Conservation (phyloP, 2,329 filamentous ascomycete genomes). For the Pseudogymnoascus destructans region DNA sequence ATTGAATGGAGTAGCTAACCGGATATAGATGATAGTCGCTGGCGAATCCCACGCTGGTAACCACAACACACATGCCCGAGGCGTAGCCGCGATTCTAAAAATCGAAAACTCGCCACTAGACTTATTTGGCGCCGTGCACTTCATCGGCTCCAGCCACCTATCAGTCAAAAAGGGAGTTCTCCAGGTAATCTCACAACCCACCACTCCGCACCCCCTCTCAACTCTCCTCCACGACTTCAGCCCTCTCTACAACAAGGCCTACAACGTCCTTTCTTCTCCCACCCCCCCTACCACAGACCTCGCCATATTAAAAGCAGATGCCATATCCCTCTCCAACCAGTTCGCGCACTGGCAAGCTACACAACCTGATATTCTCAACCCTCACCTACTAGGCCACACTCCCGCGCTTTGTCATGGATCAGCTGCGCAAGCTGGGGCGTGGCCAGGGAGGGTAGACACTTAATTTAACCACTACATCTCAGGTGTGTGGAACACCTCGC, state of each 20-base stretch:
- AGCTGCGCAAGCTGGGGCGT: slow-evolving; percentile 33
- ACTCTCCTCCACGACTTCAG: not conserved
- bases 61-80: slow-evolving; percentile 17
- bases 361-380: slow-evolving; percentile 13
- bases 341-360: slow-evolving; percentile 15
- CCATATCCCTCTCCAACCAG: slow-evolving; percentile 2
- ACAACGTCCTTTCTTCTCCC: not conserved
- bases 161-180: not conserved
- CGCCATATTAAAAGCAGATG: slow-evolving; percentile 8
- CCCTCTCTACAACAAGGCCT: not conserved
- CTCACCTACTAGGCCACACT: slow-evolving; percentile 12
- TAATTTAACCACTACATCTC: slow-evolving; percentile 45
- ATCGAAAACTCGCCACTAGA: slow-evolving; percentile 11
- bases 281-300: not conserved
- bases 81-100: slow-evolving; percentile 13
- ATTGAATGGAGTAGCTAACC: not conserved
- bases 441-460: slow-evolving; percentile 42
- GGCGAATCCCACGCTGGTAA: slow-evolving; percentile 11
- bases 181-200: not conserved
- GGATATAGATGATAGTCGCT: slow-evolving; percentile 15
- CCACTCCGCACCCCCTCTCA: not conserved
- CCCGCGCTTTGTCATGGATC: not conserved
- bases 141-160: not conserved
- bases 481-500: slow-evolving; percentile 41
- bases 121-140: slow-evolving; percentile 2